Conservation (phyloP, 2,329 filamentous ascomycete genomes). For the Daldinia eschscholtzii region DNA sequence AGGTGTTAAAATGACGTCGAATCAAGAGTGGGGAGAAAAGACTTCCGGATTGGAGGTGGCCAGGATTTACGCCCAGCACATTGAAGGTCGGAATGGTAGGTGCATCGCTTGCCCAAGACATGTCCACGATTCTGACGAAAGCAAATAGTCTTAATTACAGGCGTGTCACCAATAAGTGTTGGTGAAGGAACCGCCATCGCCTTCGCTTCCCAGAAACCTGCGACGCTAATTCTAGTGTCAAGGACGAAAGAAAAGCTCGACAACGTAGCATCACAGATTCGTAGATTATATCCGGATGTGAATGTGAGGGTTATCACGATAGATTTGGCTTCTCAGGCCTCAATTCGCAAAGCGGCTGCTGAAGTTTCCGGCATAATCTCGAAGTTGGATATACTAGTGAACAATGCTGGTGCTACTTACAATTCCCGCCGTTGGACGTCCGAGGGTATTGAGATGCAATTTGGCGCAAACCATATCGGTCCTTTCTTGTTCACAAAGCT, state of each 20-base stretch:
- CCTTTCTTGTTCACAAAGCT: constrained; percentile 57
- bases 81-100: constrained; percentile 49
- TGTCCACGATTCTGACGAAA: constrained; percentile 10
- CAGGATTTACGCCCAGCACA: constrained; percentile 45
- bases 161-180: constrained; percentile 58
- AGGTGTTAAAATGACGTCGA: constrained; percentile 48
- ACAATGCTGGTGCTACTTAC: constrained; percentile 58
- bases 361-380: constrained; percentile 51
- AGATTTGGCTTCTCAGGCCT: constrained; percentile 55
- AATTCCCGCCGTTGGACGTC: constrained; percentile 57
- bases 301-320: constrained; percentile 54
- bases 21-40: constrained; percentile 48
- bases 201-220: constrained; percentile 60
- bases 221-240: constrained; percentile 59
- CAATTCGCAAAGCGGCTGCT: constrained; percentile 55
- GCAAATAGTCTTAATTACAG: constrained; percentile 57
- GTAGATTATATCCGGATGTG: constrained; percentile 52
- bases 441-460: constrained; percentile 59
- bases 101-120: constrained; percentile 2
- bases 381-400: constrained; percentile 58
- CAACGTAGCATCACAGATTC: constrained; percentile 56
- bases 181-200: constrained; percentile 58
- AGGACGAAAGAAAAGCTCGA: constrained; percentile 60
- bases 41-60: constrained; percentile 56
- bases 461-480: constrained; percentile 57